phyloP scores from a whole-genome alignment of 108 stramenopile species.

The Schizochytrium sp. region DNA sequence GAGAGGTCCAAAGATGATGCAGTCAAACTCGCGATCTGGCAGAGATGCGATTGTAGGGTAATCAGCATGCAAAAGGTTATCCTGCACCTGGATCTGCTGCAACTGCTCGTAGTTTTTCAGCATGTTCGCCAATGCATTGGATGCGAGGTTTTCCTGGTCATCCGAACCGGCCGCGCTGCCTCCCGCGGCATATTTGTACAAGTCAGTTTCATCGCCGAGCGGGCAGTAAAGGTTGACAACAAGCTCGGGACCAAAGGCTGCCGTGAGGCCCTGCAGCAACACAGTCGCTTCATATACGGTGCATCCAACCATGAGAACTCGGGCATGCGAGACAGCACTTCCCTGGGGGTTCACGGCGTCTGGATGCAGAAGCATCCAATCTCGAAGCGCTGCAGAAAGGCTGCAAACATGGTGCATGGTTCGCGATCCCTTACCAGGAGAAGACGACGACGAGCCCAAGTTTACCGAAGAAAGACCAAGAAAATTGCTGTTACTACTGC shows the following conservation, averaged over 20 bases:
- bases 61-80: not conserved
- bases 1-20: slow-evolving; percentile 16
- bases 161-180: not conserved
- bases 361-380: not conserved
- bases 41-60: not conserved
- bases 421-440: too few species aligned
- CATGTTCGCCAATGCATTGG: not conserved
- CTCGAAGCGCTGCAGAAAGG: not conserved
- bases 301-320: not conserved
- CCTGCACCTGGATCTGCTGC: not conserved
- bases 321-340: not conserved
- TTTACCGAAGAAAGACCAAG: too few species aligned
- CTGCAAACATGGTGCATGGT: not conserved
- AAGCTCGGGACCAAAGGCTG: not conserved
- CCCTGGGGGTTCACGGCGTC: not conserved
- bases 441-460: too few species aligned
- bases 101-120: not conserved
- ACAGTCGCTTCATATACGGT: not conserved
- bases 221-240: not conserved
- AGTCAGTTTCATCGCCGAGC: not conserved
- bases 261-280: not conserved
- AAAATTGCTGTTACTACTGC: too few species aligned
- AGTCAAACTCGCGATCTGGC: not conserved
- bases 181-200: slow-evolving; percentile 44
- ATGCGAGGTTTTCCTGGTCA: not conserved